A percentile compares a stretch with the other conserved stretches of the same genome.
Conservation (phyloP, 495 filamentous ascomycete genomes). For the Entonaema liquescens region DNA sequence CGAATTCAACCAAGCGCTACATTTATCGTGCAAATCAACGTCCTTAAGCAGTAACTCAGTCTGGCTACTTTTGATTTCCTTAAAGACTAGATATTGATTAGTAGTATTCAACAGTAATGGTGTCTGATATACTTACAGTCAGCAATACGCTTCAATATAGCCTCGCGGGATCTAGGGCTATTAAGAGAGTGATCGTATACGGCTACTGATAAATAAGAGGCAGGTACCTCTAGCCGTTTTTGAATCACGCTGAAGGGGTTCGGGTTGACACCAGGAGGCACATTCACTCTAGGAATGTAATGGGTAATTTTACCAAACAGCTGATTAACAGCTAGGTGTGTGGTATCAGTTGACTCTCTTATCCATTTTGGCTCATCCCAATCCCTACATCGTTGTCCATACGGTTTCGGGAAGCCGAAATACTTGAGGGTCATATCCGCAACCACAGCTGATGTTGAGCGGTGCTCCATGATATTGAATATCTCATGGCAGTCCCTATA, state of each 20-base stretch:
- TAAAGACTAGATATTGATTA: conserved; percentile 36
- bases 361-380: conserved; percentile 31
- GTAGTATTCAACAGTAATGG: background rate
- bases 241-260: conserved; percentile 30
- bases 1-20: conserved; percentile 26
- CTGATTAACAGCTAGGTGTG: background rate
- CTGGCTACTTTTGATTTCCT: conserved; percentile 25
- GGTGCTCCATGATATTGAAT: conserved; percentile 50
- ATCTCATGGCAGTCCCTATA: conserved; percentile 43
- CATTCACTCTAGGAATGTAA: conserved; percentile 18
- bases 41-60: conserved; percentile 23
- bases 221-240: conserved; percentile 10
- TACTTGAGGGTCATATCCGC: conserved; percentile 43
- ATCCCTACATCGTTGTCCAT: conserved; percentile 30
- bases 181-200: background rate
- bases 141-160: background rate
- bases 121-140: conserved; percentile 26
- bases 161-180: background rate
- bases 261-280: conserved; percentile 36
- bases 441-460: conserved; percentile 45
- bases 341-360: conserved; percentile 5
- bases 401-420: conserved; percentile 39
- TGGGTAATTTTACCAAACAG: background rate
- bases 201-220: conserved; percentile 26
- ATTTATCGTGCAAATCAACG: conserved; percentile 6